These are phyloP conservation scores for Trichoderma erinaceum DNA, from an alignment of 495 filamentous ascomycete genomes.

Conservation along the genomic window DNA sequence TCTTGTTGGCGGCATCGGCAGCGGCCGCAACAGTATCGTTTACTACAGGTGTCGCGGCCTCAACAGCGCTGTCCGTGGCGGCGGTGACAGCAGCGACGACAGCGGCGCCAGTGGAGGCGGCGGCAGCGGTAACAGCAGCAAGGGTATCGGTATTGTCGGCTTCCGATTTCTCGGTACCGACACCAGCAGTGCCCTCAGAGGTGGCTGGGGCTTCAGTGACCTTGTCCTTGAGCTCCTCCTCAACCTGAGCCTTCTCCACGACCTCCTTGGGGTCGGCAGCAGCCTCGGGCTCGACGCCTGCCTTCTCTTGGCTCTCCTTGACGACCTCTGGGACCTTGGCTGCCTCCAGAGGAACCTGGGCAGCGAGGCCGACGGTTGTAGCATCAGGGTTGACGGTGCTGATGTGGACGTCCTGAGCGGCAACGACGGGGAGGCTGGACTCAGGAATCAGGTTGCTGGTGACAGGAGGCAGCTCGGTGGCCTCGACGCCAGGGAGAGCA, in stretches of 20 bases:
- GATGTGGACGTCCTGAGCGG: slow-evolving; percentile 46
- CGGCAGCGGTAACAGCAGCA: slow-evolving; percentile 33
- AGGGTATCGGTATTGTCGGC: slow-evolving; percentile 28
- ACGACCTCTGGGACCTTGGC: slow-evolving; percentile 59
- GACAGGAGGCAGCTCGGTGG: slow-evolving; percentile 57
- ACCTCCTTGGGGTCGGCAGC: slow-evolving; percentile 51
- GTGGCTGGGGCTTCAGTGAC: slow-evolving; percentile 52
- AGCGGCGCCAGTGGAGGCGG: slow-evolving; percentile 27
- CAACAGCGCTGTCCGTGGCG: slow-evolving; percentile 29
- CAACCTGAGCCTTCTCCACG: slow-evolving; percentile 54
- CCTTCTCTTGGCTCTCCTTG: slow-evolving; percentile 59
- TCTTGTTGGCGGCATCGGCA: slow-evolving; percentile 24
- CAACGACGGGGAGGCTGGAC: slow-evolving; percentile 70
- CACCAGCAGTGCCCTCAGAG: slow-evolving; percentile 47
- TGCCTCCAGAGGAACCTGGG: slow-evolving; percentile 59
- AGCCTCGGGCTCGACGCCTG: slow-evolving; percentile 53
- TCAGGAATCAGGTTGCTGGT: slow-evolving; percentile 70
- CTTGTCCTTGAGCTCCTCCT: slow-evolving; percentile 54
- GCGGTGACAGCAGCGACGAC: slow-evolving; percentile 22
- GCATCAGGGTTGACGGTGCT: slow-evolving; percentile 62
- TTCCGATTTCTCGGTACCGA: slow-evolving; percentile 43
- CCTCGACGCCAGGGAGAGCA: slow-evolving; percentile 45
- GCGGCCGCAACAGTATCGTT: slow-evolving; percentile 23
- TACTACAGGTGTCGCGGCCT: slow-evolving; percentile 24
- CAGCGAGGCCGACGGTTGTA: slow-evolving; percentile 70